A percentile compares a stretch with the other conserved stretches of the same genome.
phyloP scores from a whole-genome alignment of 345 rosid species.

The Excoecaria agallocha region DNA sequence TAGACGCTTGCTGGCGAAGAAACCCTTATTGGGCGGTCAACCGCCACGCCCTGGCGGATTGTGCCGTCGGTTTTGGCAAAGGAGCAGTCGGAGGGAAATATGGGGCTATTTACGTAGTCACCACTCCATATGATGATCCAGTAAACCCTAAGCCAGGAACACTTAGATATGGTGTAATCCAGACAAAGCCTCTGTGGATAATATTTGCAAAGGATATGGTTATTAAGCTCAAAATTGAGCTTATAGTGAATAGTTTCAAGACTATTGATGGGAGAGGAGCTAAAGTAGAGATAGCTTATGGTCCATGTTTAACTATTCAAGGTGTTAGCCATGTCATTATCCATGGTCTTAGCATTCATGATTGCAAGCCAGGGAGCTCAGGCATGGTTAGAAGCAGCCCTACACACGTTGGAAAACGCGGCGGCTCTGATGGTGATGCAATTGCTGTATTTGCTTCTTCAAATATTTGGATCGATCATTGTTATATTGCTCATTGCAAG shows the following conservation, averaged over 20 bases:
- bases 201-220: slow-evolving; percentile 22
- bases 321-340: slow-evolving; percentile 26
- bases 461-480: slow-evolving; percentile 29
- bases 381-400: slow-evolving; percentile 25
- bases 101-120: slow-evolving; percentile 22
- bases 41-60: slow-evolving; percentile 22
- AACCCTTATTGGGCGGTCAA: slow-evolving; percentile 17
- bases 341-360: slow-evolving; percentile 30
- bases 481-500: slow-evolving; percentile 22
- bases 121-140: slow-evolving; percentile 19
- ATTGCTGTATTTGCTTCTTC: slow-evolving; percentile 26
- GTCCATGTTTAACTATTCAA: slow-evolving; percentile 27
- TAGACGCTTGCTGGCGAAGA: slow-evolving; percentile 26
- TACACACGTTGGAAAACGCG: slow-evolving; percentile 17
- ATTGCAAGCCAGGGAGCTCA: slow-evolving; percentile 21
- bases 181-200: slow-evolving; percentile 26
- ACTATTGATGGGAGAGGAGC: slow-evolving; percentile 32
- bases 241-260: slow-evolving; percentile 27
- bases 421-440: slow-evolving; percentile 22
- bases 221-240: slow-evolving; percentile 18
- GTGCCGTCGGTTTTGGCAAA: slow-evolving; percentile 25
- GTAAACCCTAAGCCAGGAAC: slow-evolving; percentile 22
- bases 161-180: slow-evolving; percentile 26
- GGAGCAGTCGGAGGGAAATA: slow-evolving; percentile 19
- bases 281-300: slow-evolving; percentile 23